phyloP scores from a whole-genome alignment of 371 early-diverging fungal species.

The Lichtheimia ornata region DNA sequence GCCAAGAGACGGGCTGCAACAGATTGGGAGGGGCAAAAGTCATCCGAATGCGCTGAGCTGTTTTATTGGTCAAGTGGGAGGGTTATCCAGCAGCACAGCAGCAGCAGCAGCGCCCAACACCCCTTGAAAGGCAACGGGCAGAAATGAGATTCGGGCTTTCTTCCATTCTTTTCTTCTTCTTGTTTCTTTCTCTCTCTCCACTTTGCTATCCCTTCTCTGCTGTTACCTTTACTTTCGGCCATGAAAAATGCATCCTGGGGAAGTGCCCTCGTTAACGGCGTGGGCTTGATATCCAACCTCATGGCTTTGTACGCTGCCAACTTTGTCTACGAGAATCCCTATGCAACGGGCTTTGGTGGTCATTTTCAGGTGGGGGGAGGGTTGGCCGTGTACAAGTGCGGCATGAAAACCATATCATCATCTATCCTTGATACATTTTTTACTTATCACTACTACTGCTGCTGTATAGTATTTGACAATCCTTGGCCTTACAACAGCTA shows the following conservation, averaged over 20 bases:
- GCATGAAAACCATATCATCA: no score
- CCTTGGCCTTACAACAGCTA: conserved; percentile 26
- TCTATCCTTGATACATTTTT: neutral
- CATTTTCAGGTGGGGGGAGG: conserved; percentile 36
- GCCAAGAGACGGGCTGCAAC: no score
- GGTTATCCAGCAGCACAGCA: no score
- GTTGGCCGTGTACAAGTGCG: no score
- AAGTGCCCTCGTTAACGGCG: conserved; percentile 25
- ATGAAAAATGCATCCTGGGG: neutral
- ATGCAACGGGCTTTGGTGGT: conserved; percentile 43
- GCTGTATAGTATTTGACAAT: conserved; percentile 24
- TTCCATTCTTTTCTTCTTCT: conserved; percentile 9
- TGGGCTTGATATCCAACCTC: conserved; percentile 35
- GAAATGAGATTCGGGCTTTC: neutral
- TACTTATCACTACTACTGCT: neutral
- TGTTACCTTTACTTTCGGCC: no score
- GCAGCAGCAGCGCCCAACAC: no score
- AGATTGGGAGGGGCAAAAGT: no score
- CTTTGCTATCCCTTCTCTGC: neutral
- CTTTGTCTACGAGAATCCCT: conserved; percentile 38
- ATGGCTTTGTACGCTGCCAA: conserved; percentile 30
- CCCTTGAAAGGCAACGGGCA: no score
- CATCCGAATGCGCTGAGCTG: no score
- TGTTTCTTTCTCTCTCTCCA: conserved; percentile 1
- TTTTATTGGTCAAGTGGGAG: no score